Conservation (phyloP, 176 grass and related monocot genomes). For the Triticum timopheevii region DNA sequence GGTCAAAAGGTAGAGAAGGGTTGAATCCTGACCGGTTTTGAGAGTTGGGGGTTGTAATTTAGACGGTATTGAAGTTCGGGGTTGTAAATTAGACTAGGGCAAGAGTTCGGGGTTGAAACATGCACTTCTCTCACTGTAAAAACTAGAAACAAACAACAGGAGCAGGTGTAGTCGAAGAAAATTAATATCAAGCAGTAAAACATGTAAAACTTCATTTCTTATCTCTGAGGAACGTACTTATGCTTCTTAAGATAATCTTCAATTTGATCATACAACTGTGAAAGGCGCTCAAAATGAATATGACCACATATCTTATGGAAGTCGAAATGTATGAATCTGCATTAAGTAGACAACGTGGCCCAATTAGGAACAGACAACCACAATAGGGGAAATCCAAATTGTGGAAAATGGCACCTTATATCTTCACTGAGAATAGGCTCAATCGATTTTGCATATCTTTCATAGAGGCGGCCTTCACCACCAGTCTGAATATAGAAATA, state of each 20-base stretch:
- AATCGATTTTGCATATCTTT: constrained; percentile 75
- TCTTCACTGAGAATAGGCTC: constrained; percentile 87
- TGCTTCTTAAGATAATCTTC: constrained; percentile 80
- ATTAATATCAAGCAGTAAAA: neutral
- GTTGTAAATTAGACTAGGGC: no score
- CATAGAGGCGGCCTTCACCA: constrained; percentile 74
- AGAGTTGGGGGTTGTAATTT: no score
- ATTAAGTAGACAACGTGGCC: neutral
- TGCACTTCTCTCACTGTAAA: neutral
- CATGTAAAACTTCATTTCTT: neutral
- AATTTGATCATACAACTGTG: constrained; percentile 85
- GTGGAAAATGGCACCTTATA: constrained; percentile 51
- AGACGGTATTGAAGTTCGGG: no score
- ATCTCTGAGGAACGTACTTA: constrained; percentile 44
- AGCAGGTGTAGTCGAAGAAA: neutral
- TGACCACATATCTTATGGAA: constrained; percentile 92
- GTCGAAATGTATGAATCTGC: constrained; percentile 89
- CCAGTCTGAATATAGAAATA: constrained; percentile 62
- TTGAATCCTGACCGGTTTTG: no score
- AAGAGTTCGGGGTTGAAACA: no score
- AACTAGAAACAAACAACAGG: neutral
- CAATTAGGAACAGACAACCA: constrained; percentile 14
- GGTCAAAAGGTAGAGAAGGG: no score
- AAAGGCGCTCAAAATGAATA: constrained; percentile 90
- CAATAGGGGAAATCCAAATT: constrained; percentile 1